Base-by-base conservation (phyloP, 192 early-diverging fungal genomes). In the Backusella psychrophila region DNA sequence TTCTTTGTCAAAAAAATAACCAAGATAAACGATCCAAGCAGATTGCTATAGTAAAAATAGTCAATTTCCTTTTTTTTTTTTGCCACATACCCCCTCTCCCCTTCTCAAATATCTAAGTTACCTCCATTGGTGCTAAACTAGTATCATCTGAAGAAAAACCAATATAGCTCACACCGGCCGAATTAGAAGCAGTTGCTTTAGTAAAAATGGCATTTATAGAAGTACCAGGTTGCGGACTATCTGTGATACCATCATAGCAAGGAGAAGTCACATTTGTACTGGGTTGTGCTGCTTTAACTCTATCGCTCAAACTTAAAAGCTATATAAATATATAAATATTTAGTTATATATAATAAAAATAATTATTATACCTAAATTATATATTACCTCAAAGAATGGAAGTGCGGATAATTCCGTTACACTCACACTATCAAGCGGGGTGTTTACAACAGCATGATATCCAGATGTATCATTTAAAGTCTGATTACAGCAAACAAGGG, bases 331-430 rank as follows among this genome's bases (percentile, higher is more conserved):
- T 19, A 33, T 66, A 26, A 66, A 31, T 34, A 66, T 17, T 17
- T 33, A 66, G 33, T 29, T 66, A 66, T 12, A 1, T 31, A 66
- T 66, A 33, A 66, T 66, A 17, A 44, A 56, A 56, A 56, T 56
- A 9, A 56, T 26, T 63, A 63, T 29, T 63, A 31, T 11, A 63
- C 23, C 3, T 29, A 63, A 49, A 49, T 49, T 12, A 38, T 44
- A 71, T 41, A 42, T 2, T 74, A 74, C 72, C 38, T 74, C 72
- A 39, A 74, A 65, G 19, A 74, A 74, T 29, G 72, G 56, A 39
- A 74, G 36, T 6, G 38, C 34, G 0, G 35, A 17, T 38, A 65
- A 41, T 15, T 56, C 56, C 3, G 34, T 65, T 23, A 74, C 56
- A 42, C 72, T 56, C 26, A 66, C 72, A 74, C 33, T 63, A 26